Conservation (phyloP, 176 grass and related monocot species). For the Raddia distichophylla region DNA sequence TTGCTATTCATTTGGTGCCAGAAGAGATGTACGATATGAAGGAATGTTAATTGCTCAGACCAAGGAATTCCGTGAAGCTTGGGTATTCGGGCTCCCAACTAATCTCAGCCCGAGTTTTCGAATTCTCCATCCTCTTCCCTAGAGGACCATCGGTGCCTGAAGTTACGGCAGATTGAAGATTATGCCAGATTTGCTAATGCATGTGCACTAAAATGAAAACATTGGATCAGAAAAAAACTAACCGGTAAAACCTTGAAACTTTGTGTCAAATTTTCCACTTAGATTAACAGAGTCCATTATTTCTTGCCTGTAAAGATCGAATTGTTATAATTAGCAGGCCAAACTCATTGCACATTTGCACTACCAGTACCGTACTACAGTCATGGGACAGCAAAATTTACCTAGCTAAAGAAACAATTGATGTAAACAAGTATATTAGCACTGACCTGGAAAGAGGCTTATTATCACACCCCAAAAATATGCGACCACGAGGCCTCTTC, state of each 20-base stretch:
- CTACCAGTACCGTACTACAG: not conserved
- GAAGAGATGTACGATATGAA: not conserved
- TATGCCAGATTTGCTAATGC: not conserved
- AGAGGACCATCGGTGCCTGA: slow-evolving; percentile 72
- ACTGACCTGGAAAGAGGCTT: slow-evolving; percentile 68
- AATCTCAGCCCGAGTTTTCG: slow-evolving; percentile 68
- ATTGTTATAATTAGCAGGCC: not conserved
- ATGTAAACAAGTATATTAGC: not conserved
- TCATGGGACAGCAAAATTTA: not conserved
- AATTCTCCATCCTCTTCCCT: slow-evolving; percentile 91
- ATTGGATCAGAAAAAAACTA: slow-evolving; percentile 26
- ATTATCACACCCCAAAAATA: slow-evolving; percentile 68
- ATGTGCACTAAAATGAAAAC: not conserved
- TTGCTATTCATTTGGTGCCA: not conserved
- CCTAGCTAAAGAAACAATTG: not conserved
- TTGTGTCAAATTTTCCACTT: slow-evolving; percentile 71
- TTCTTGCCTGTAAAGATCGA: slow-evolving; percentile 68
- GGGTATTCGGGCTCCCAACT: slow-evolving; percentile 74
- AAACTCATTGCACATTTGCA: not conserved
- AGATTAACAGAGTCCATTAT: slow-evolving; percentile 81
- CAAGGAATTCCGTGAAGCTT: slow-evolving; percentile 74
- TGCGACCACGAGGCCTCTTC: slow-evolving; percentile 35
- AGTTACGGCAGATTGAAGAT: not conserved
- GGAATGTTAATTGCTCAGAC: slow-evolving; percentile 41
- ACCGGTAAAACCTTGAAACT: slow-evolving; percentile 84